These are phyloP conservation scores for Boletus pseudopeckii DNA, from an alignment of 768 basidiomycete genomes.

Conservation along the genomic window DNA sequence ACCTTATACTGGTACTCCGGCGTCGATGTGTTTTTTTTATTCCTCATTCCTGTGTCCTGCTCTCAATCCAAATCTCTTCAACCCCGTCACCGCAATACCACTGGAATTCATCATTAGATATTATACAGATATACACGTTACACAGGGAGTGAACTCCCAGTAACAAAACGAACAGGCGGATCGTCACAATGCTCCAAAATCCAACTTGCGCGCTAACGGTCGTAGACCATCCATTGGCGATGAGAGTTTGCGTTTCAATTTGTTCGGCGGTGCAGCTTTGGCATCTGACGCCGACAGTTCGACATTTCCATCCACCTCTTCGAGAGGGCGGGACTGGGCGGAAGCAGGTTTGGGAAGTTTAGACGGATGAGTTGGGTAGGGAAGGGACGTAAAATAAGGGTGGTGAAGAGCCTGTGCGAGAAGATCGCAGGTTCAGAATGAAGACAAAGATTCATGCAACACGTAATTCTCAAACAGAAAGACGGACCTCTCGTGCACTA, in stretches of 20 bases:
- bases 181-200: constrained; percentile 49
- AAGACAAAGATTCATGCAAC: neutral
- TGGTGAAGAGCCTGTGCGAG: constrained; percentile 71
- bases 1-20: constrained; percentile 6
- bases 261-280: constrained; percentile 50
- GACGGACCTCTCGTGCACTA: constrained; percentile 68
- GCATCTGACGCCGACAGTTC: constrained; percentile 46
- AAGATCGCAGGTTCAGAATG: neutral
- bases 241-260: constrained; percentile 67
- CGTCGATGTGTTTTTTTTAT: constrained; percentile 10
- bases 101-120: constrained; percentile 5
- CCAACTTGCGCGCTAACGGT: constrained; percentile 66
- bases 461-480: neutral
- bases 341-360: constrained; percentile 75
- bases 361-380: constrained; percentile 84
- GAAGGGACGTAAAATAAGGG: constrained; percentile 82
- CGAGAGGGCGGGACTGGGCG: constrained; percentile 55
- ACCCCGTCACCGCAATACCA: neutral
- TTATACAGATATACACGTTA: neutral
- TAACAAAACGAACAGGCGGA: neutral
- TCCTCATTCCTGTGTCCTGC: constrained; percentile 8
- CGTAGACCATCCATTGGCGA: constrained; percentile 51
- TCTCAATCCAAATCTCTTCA: neutral
- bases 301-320: constrained; percentile 76
- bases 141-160: neutral